Evolutionary conservation across 208 protist genomes (phyloP), one percentile per base, ranked within the genome.

Genomic region (Histomonas meleagridis): DNA sequence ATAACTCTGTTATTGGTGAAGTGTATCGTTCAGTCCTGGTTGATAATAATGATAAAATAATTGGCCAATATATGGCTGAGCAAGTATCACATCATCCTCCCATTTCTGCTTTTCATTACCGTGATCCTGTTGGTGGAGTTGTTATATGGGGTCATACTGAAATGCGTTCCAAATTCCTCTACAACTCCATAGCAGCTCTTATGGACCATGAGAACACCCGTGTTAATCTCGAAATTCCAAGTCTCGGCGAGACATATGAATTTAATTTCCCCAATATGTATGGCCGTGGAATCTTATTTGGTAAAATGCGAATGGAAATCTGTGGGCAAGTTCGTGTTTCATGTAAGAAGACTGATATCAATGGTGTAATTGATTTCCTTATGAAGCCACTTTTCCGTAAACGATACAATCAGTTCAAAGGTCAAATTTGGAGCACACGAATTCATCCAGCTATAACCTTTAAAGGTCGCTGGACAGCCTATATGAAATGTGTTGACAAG

Each of bases 1-100:
- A 97, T 90, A 97, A 97, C 72, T 96, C 96, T 0, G 95, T 97
- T 26, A 76, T 97, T 0, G 96, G 96, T 9, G 96, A 97, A 92
- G 94, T 95, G 35, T 97, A 96, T 92, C 69, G 94, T 28, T 40
- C 76, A 16, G 1, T 48, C 94, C 91, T 38, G 79, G 72, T 53
- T 96, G 94, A 93, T 60, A 95, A 26, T 91, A 92, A n/a, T 79
- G 72, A n/a, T 32, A 65, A 7, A 32, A 79, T 38, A 32, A 38
- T 18, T 62, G 86, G 62, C 92, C 35, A 57, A 91, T 94, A 70
- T 91, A 43, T 93, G 10, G 90, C 92, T 43, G 92, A 92, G 92
- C 81, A 92, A 93, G 96, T 97, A n/a, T 96, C 94, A 48, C 96
- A 97, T 92, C 96, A 97, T 91, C 96, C 96, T 51, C 96, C 96